Percentiles rank a stretch among this genome's conserved stretches.
These are phyloP conservation scores for Aspergillus quadricinctus DNA, from an alignment of 2,329 filamentous ascomycete genomes.

Conservation along the genomic window DNA sequence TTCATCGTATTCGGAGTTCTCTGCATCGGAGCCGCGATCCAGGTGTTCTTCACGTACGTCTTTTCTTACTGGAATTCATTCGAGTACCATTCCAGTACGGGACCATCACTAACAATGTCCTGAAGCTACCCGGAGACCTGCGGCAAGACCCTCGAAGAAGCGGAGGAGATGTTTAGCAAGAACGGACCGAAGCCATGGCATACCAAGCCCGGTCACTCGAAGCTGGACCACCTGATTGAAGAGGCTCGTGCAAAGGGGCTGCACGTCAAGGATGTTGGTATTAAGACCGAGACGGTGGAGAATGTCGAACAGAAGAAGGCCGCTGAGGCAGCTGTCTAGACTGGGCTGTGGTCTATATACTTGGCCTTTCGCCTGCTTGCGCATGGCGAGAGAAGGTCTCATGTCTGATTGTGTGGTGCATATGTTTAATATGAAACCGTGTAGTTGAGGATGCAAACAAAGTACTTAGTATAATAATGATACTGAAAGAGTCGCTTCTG, in stretches of 20 bases:
- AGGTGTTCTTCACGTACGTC: constrained; percentile 43
- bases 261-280: constrained; percentile 9
- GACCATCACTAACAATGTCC: neutral
- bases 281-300: neutral
- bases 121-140: constrained; percentile 26
- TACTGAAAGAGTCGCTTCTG: neutral
- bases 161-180: constrained; percentile 28
- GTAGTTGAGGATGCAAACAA: neutral
- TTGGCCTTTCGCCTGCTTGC: too few species aligned
- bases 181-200: constrained; percentile 27
- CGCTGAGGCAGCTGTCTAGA: neutral
- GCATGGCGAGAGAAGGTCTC: too few species aligned
- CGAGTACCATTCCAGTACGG: neutral
- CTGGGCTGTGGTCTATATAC: too few species aligned
- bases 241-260: constrained; percentile 20
- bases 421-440: too few species aligned
- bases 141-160: constrained; percentile 31
- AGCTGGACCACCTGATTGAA: constrained; percentile 26
- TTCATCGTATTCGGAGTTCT: constrained; percentile 49
- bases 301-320: neutral
- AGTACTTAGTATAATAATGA: neutral
- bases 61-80: neutral
- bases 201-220: constrained; percentile 28
- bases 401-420: too few species aligned
- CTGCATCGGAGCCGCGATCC: constrained; percentile 43